Percentiles rank a stretch among this genome's conserved stretches.
phyloP scores from a whole-genome alignment of 2,329 filamentous ascomycete species.

The Hypomyces rosellus region DNA sequence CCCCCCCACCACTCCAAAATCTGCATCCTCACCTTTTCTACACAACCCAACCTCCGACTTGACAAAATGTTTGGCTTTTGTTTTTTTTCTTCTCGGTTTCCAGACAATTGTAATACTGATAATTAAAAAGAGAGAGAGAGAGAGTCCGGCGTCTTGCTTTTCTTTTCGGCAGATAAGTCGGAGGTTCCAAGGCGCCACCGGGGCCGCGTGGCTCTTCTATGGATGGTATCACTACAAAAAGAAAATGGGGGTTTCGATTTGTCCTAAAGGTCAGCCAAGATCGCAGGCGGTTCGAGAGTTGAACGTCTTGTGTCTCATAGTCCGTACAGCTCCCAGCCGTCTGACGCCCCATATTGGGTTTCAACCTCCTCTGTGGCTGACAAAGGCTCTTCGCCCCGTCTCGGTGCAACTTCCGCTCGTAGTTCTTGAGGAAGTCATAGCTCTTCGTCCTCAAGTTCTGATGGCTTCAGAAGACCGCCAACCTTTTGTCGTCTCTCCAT shows the following conservation, averaged over 20 bases:
- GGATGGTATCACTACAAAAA: constrained; percentile 20
- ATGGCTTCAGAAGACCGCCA: constrained; percentile 90
- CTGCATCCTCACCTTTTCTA: constrained; percentile 5
- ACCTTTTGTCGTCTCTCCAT: constrained; percentile 91
- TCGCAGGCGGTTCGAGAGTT: neutral
- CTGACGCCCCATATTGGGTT: constrained; percentile 27
- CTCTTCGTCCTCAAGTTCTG: constrained; percentile 89
- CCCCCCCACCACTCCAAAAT: neutral
- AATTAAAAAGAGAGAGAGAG: neutral
- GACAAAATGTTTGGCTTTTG: constrained; percentile 1
- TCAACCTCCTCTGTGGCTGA: constrained; percentile 20
- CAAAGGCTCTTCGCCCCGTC: constrained; percentile 17
- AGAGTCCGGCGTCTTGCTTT: constrained; percentile 6
- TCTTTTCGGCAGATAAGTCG: neutral
- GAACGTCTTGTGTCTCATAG: constrained; percentile 32
- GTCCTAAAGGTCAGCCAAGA: neutral
- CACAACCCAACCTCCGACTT: constrained; percentile 5
- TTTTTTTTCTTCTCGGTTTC: neutral
- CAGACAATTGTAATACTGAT: constrained; percentile 1
- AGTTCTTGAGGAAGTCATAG: constrained; percentile 75
- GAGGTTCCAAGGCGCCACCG: constrained; percentile 6
- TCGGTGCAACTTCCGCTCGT: constrained; percentile 51
- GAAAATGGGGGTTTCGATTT: constrained; percentile 5
- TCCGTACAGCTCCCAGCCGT: constrained; percentile 63
- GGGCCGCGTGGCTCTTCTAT: constrained; percentile 16